Base-by-base conservation (phyloP, 1,284 basidiomycete genomes). In the Blastosporella zonata region DNA sequence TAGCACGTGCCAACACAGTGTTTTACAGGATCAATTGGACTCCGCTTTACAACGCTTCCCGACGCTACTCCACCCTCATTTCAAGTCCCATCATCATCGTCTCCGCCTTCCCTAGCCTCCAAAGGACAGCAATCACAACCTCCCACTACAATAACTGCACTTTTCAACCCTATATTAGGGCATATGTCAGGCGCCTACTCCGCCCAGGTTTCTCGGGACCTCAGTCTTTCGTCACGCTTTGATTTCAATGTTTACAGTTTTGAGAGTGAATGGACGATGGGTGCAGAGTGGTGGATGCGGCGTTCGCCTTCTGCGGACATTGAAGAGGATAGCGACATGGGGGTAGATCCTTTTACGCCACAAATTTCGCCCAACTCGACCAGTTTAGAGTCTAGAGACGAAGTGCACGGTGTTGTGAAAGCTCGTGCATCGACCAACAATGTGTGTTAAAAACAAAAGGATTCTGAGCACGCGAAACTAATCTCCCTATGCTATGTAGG, bases 161-260 rank as follows among this genome's bases (percentile, higher is more conserved):
- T 96, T 8, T 91, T 97, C 65, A 98, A 97, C 66, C 96, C 96
- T 1, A 93, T 99, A 79, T 85, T 98, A 57, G 96, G 96, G 0
- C 94, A 97, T 62, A 76, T 98, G 23, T 92, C 92, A 2, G 81
- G 87, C 1, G 91, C 95, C 21, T 98, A 98, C 65, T 88, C 93
- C 0, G 93, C 95, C 0, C 84, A 87, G 43, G 85, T 94, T 21
- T 90, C 90, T 1, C 79, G 80, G 2, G 91, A 96, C 63, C 79
- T 98, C n/a, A 84, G 91, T 0, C 68, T 97, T 5, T 89, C 90
- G 46, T 91, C 93, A 2, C 80, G 96, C 13, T 98, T 96, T 64
- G 94, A 97, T 62, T 94, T 98, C 68, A 99, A 99, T 61, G 82
- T 96, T 21, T 97, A 97, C 64, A 94, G 90, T 62, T 98, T 96